These are phyloP conservation scores for Cordyceps javanica DNA, from an alignment of 2,329 filamentous ascomycete genomes.

Conservation along the genomic window DNA sequence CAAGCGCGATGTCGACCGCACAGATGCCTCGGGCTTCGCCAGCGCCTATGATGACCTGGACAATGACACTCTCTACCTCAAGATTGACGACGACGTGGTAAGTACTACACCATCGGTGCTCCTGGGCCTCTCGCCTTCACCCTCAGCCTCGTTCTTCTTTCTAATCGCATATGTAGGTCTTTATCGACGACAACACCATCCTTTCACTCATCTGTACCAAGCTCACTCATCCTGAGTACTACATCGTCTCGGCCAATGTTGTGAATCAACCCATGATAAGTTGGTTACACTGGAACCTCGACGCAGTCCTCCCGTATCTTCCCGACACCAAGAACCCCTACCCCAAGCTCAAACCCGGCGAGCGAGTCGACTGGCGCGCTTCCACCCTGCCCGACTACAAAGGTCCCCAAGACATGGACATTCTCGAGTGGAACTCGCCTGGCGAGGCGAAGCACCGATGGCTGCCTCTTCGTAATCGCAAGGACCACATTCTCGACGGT, in stretches of 20 bases:
- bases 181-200: constrained; percentile 36
- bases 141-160: neutral
- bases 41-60: constrained; percentile 39
- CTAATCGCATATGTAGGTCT: constrained; percentile 22
- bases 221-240: constrained; percentile 42
- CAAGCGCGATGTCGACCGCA: constrained; percentile 28
- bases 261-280: constrained; percentile 50
- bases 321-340: constrained; percentile 34
- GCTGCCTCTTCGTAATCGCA: constrained; percentile 33
- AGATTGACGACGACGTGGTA: constrained; percentile 34
- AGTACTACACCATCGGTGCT: constrained; percentile 16
- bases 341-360: constrained; percentile 21
- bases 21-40: constrained; percentile 27
- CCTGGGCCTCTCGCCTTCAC: neutral
- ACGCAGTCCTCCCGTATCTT: constrained; percentile 46
- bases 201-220: constrained; percentile 48
- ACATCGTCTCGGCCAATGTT: constrained; percentile 49
- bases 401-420: constrained; percentile 22
- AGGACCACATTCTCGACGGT: constrained; percentile 33
- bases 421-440: constrained; percentile 26
- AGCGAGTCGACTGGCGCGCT: constrained; percentile 30
- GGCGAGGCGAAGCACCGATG: constrained; percentile 42
- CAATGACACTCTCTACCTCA: constrained; percentile 37
- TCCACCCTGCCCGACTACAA: constrained; percentile 32
- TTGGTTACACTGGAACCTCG: constrained; percentile 48